Conservation (phyloP, 139 green algal species). For the Nannochloris sp. region DNA sequence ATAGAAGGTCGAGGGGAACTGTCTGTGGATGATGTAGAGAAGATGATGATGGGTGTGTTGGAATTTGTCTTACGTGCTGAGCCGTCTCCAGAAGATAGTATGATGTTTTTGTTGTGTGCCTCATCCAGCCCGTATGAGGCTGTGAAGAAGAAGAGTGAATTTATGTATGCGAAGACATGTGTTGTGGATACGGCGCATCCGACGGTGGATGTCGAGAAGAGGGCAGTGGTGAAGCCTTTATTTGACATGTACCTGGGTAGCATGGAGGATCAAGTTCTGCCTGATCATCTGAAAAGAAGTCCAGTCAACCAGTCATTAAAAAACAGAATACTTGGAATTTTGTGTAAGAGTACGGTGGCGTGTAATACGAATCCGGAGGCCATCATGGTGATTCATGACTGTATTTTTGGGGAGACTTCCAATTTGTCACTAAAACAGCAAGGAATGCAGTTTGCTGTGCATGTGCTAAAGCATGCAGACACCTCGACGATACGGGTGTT, state of each 20-base stretch:
- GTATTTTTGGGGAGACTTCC: slow-evolving; percentile 37
- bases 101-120: slow-evolving; percentile 54
- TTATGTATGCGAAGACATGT: slow-evolving; percentile 59
- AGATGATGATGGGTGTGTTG: slow-evolving; percentile 65
- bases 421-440: slow-evolving; percentile 43
- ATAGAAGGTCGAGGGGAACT: slow-evolving; percentile 25
- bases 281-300: not conserved
- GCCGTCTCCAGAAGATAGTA: slow-evolving; percentile 26
- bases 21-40: not conserved
- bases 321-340: slow-evolving; percentile 32
- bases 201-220: slow-evolving; percentile 60
- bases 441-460: slow-evolving; percentile 85
- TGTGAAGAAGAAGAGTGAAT: slow-evolving; percentile 52
- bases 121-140: slow-evolving; percentile 47
- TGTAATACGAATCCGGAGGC: slow-evolving; percentile 61
- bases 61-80: slow-evolving; percentile 49
- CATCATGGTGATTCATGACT: slow-evolving; percentile 33
- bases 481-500: slow-evolving; percentile 48
- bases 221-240: slow-evolving; percentile 33
- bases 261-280: slow-evolving; percentile 14
- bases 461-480: slow-evolving; percentile 65
- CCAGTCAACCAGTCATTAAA: slow-evolving; percentile 32
- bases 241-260: slow-evolving; percentile 57
- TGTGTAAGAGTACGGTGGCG: slow-evolving; percentile 55
- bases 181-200: slow-evolving; percentile 12